These are phyloP conservation scores for Penicillium italicum DNA, from an alignment of 2,329 filamentous ascomycete species.

Conservation along the genomic window DNA sequence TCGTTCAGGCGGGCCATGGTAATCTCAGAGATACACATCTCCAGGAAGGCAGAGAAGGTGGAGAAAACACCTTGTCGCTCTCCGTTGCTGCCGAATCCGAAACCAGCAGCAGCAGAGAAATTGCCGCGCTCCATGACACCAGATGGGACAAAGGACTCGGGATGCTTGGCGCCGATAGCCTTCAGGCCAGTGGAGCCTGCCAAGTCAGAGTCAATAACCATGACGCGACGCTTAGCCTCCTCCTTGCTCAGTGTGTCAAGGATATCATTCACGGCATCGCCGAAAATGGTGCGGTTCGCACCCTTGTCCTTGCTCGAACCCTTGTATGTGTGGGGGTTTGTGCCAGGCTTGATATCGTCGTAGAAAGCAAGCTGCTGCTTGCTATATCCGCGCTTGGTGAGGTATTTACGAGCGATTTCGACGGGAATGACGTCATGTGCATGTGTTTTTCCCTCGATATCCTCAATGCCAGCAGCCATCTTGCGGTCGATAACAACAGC, in stretches of 20 bases:
- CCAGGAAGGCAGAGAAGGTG: conserved; percentile 42
- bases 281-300: conserved; percentile 39
- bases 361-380: conserved; percentile 34
- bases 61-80: conserved; percentile 40
- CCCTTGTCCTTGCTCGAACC: conserved; percentile 38
- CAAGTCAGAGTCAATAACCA: conserved; percentile 43
- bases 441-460: conserved; percentile 33
- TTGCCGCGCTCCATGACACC: conserved; percentile 43
- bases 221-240: conserved; percentile 36
- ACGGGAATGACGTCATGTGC: conserved; percentile 42
- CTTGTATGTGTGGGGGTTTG: conserved; percentile 33
- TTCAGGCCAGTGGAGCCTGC: conserved; percentile 42
- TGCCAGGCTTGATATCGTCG: conserved; percentile 31
- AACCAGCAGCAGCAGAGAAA: conserved; percentile 41
- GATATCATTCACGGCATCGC: conserved; percentile 38
- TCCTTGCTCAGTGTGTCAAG: conserved; percentile 37
- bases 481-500: conserved; percentile 31
- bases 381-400: conserved; percentile 37
- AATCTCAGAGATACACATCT: conserved; percentile 42
- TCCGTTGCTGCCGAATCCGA: conserved; percentile 37
- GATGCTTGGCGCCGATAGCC: conserved; percentile 35
- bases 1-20: conserved; percentile 42
- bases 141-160: conserved; percentile 39
- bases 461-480: conserved; percentile 40
- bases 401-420: conserved; percentile 37